Percentiles rank a stretch among this genome's conserved stretches.
Conservation (phyloP, 108 stramenopile species). For the Conticribra weissflogii region DNA sequence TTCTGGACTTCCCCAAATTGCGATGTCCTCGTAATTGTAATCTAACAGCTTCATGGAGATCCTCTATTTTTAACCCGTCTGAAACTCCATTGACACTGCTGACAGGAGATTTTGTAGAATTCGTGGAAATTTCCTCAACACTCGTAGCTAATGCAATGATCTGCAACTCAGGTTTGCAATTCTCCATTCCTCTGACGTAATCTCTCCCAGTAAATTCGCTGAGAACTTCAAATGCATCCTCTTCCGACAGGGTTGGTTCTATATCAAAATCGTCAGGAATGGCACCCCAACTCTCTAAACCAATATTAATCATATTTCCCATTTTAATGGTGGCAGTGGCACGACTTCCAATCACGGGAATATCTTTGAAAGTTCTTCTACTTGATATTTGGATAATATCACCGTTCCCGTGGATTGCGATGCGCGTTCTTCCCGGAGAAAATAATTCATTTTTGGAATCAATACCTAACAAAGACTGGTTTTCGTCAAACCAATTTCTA, state of each 20-base stretch:
- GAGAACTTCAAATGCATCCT: background rate
- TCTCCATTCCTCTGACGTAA: background rate
- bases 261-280: background rate
- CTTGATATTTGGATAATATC: slow-evolving; percentile 27
- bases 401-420: slow-evolving; percentile 13
- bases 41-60: no score
- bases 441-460: slow-evolving; percentile 19
- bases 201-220: background rate
- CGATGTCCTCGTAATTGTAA: no score
- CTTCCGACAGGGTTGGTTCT: background rate
- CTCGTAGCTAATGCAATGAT: slow-evolving; percentile 6
- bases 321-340: slow-evolving; percentile 11
- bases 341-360: slow-evolving; percentile 12
- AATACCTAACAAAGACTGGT: slow-evolving; percentile 18
- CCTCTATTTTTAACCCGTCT: no score
- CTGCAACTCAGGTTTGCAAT: slow-evolving; percentile 9
- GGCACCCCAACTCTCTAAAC: slow-evolving; percentile 10
- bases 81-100: no score
- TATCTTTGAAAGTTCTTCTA: slow-evolving; percentile 10
- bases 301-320: slow-evolving; percentile 21
- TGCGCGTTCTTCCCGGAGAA: slow-evolving; percentile 8
- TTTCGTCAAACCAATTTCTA: slow-evolving; percentile 13
- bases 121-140: background rate
- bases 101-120: no score
- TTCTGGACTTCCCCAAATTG: background rate